Percentiles rank a stretch among this genome's conserved stretches.
These are phyloP conservation scores for Coemansia sp. DNA, from an alignment of 192 early-diverging fungal species.

Conservation along the genomic window DNA sequence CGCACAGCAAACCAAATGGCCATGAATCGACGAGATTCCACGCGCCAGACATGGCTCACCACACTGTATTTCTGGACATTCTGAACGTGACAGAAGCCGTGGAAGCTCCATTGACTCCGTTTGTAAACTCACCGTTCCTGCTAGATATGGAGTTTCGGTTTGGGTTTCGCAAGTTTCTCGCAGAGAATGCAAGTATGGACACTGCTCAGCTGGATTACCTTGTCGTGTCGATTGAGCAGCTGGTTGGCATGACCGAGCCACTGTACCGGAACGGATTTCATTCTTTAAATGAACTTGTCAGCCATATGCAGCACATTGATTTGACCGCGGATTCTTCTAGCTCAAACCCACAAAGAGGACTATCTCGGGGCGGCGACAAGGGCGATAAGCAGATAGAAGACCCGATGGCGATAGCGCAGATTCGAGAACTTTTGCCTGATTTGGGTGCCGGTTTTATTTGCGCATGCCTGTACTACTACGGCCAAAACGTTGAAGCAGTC, in stretches of 20 bases:
- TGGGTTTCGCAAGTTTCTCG: constrained; percentile 60
- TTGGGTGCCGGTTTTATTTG: constrained; percentile 90
- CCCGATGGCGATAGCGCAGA: constrained; percentile 65
- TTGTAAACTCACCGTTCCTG: constrained; percentile 76
- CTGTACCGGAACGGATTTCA: constrained; percentile 31
- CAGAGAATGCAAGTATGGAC: constrained; percentile 25
- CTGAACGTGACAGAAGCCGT: constrained; percentile 66
- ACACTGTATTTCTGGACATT: constrained; percentile 54
- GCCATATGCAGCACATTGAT: neutral
- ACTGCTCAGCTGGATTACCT: constrained; percentile 67
- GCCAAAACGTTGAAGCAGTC: constrained; percentile 67
- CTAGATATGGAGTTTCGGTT: constrained; percentile 81
- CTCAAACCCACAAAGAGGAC: constrained; percentile 6
- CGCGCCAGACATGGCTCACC: constrained; percentile 16
- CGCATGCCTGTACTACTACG: constrained; percentile 72
- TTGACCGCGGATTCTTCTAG: neutral
- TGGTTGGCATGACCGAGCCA: constrained; percentile 58
- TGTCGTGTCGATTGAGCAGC: constrained; percentile 67
- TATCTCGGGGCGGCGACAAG: constrained; percentile 44
- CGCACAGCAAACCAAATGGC: neutral
- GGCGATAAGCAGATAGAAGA: neutral
- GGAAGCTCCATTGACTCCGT: constrained; percentile 55
- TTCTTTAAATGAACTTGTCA: neutral
- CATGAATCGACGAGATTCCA: neutral
- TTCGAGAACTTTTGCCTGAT: constrained; percentile 87